Evolutionary conservation across 2,329 filamentous ascomycete species (phyloP).

Genomic region (Fusarium sulawesiense): DNA sequence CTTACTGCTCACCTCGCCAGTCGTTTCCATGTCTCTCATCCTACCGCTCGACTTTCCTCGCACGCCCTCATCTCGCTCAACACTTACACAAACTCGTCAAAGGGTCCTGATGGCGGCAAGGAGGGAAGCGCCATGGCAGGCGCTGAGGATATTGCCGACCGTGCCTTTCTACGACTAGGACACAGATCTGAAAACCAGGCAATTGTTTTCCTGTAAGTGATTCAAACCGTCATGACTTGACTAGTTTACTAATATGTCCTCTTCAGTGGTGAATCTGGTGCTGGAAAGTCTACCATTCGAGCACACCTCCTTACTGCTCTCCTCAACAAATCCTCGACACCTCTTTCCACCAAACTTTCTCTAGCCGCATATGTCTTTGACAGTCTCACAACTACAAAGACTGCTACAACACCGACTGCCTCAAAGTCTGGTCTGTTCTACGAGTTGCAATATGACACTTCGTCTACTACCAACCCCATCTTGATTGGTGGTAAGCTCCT

Average conservation of each 20-base stretch:
- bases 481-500: slow-evolving; percentile 94
- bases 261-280: slow-evolving; percentile 88
- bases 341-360: slow-evolving; percentile 91
- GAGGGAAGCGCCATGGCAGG: slow-evolving; percentile 93
- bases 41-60: slow-evolving; percentile 88
- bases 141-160: slow-evolving; percentile 89
- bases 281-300: slow-evolving; percentile 94
- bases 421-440: slow-evolving; percentile 96
- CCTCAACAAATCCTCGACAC: slow-evolving; percentile 90
- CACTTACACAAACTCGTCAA: slow-evolving; percentile 90
- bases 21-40: slow-evolving; percentile 91
- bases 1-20: slow-evolving; percentile 85
- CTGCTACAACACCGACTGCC: slow-evolving; percentile 91
- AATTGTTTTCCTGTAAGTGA: slow-evolving; percentile 83
- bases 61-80: slow-evolving; percentile 93
- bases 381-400: slow-evolving; percentile 95
- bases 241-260: slow-evolving; percentile 36
- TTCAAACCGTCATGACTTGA: not conserved
- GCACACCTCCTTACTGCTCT: slow-evolving; percentile 88
- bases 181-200: slow-evolving; percentile 94
- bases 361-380: slow-evolving; percentile 96
- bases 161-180: slow-evolving; percentile 86
- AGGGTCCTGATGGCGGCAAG: slow-evolving; percentile 89
- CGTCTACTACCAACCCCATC: slow-evolving; percentile 83
- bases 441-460: slow-evolving; percentile 95